These are phyloP conservation scores for Dryadomyces quercivorus DNA, from an alignment of 2,329 filamentous ascomycete genomes.

Conservation along the genomic window DNA sequence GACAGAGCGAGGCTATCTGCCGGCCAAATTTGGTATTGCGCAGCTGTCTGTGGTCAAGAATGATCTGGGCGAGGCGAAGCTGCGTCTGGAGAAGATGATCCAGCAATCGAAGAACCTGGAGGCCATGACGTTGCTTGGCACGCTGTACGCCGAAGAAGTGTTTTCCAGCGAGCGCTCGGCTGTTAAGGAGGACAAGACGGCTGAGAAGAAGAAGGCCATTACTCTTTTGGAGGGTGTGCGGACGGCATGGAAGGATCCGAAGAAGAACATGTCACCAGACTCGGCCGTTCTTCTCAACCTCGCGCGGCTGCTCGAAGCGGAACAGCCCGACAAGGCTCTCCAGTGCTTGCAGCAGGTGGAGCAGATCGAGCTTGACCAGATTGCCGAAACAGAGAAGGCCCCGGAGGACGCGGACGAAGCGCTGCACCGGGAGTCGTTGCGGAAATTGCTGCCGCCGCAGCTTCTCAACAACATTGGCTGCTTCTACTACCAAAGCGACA, in stretches of 20 bases:
- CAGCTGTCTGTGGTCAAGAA: slow-evolving; percentile 77
- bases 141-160: slow-evolving; percentile 87
- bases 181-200: slow-evolving; percentile 74
- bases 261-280: slow-evolving; percentile 71
- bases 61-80: slow-evolving; percentile 84
- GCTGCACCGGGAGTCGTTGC: slow-evolving; percentile 47
- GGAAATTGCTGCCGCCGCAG: slow-evolving; percentile 75
- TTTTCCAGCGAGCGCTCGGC: slow-evolving; percentile 56
- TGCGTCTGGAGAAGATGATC: slow-evolving; percentile 86
- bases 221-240: slow-evolving; percentile 74
- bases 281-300: slow-evolving; percentile 83
- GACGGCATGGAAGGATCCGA: slow-evolving; percentile 82
- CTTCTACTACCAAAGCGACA: slow-evolving; percentile 83
- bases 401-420: slow-evolving; percentile 47
- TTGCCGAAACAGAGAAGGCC: slow-evolving; percentile 57
- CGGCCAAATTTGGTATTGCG: slow-evolving; percentile 87
- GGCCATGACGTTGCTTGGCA: slow-evolving; percentile 83
- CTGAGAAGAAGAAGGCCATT: slow-evolving; percentile 78
- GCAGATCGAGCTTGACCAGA: slow-evolving; percentile 71
- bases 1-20: slow-evolving; percentile 79
- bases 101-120: slow-evolving; percentile 75
- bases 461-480: slow-evolving; percentile 95
- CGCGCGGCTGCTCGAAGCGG: slow-evolving; percentile 76
- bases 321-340: slow-evolving; percentile 79
- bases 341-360: slow-evolving; percentile 89